Evolutionary conservation across 768 basidiomycete species (phyloP).

Genomic region (Phallus indusiatus): DNA sequence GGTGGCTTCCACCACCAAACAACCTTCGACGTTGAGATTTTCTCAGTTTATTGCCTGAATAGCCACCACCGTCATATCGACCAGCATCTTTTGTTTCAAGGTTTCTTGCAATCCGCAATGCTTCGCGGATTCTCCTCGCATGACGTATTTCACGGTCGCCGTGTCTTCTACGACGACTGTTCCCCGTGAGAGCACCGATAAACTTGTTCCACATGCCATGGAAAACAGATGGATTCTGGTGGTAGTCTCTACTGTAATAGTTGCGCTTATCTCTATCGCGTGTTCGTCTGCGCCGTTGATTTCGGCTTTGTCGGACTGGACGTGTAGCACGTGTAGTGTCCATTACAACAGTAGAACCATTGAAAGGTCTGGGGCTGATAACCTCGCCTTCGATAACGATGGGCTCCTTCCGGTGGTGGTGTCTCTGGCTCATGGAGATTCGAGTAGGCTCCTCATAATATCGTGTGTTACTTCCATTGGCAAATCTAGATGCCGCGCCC

Average conservation of each 20-base stretch:
- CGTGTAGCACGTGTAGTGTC: too few relatives aligned
- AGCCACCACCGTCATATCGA: neutral
- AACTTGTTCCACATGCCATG: slow-evolving; percentile 7
- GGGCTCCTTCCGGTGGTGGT: too few relatives aligned
- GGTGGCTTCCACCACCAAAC: neutral
- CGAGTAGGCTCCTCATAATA: too few relatives aligned
- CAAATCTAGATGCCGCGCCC: too few relatives aligned
- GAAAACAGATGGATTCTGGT: neutral
- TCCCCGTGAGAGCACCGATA: slow-evolving; percentile 3
- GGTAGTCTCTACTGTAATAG: neutral
- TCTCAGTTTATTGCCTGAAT: neutral
- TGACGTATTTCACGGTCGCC: slow-evolving; percentile 6
- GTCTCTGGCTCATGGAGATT: too few relatives aligned
- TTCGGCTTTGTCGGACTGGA: too few relatives aligned
- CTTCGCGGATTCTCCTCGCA: neutral
- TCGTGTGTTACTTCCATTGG: too few relatives aligned
- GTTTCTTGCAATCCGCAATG: neutral
- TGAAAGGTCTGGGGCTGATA: neutral
- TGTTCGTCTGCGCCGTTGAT: neutral
- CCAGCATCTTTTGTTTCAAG: neutral
- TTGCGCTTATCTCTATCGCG: neutral
- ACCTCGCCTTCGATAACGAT: too few relatives aligned
- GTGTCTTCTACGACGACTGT: slow-evolving; percentile 1
- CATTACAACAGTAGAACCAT: neutral
- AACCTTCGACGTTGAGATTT: neutral